These are phyloP conservation scores for Neurospora africana DNA, from an alignment of 495 filamentous ascomycete genomes.

Conservation along the genomic window DNA sequence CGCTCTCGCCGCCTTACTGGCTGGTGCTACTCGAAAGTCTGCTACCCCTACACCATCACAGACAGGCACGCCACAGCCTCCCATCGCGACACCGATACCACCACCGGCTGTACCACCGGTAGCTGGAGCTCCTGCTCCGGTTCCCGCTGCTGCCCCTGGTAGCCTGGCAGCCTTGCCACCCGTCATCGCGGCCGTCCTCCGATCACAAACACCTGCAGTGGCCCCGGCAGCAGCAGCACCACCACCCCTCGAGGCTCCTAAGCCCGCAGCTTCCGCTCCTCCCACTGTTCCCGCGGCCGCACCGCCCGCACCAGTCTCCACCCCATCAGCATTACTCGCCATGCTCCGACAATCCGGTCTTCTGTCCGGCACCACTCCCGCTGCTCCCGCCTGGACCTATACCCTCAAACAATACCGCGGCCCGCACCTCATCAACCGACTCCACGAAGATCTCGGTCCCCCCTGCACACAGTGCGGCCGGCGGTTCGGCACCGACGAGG, in stretches of 20 bases:
- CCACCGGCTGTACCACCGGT: constrained; percentile 2
- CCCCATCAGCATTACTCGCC: constrained; percentile 37
- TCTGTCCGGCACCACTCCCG: constrained; percentile 26
- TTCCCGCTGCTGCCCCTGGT: constrained; percentile 8
- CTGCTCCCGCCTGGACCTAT: constrained; percentile 30
- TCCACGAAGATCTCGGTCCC: constrained; percentile 72
- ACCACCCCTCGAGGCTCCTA: constrained; percentile 1
- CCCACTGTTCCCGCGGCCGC: not conserved
- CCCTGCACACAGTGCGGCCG: constrained; percentile 86
- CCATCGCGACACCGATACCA: constrained; percentile 20
- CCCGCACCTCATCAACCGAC: constrained; percentile 54
- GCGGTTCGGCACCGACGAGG: constrained; percentile 65
- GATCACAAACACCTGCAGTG: constrained; percentile 19
- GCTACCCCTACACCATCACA: constrained; percentile 33
- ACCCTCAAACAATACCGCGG: constrained; percentile 53
- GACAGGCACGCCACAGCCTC: constrained; percentile 26
- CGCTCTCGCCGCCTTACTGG: constrained; percentile 39
- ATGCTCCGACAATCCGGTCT: constrained; percentile 41
- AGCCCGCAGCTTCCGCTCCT: constrained; percentile 5
- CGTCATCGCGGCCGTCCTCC: constrained; percentile 6
- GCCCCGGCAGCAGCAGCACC: constrained; percentile 1
- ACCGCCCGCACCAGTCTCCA: not conserved
- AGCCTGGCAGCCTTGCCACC: not conserved
- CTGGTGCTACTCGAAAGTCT: constrained; percentile 27
- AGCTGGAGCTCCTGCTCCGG: not conserved